phyloP scores from a whole-genome alignment of 192 early-diverging fungal genomes.

The Coemansia guatemalensis region DNA sequence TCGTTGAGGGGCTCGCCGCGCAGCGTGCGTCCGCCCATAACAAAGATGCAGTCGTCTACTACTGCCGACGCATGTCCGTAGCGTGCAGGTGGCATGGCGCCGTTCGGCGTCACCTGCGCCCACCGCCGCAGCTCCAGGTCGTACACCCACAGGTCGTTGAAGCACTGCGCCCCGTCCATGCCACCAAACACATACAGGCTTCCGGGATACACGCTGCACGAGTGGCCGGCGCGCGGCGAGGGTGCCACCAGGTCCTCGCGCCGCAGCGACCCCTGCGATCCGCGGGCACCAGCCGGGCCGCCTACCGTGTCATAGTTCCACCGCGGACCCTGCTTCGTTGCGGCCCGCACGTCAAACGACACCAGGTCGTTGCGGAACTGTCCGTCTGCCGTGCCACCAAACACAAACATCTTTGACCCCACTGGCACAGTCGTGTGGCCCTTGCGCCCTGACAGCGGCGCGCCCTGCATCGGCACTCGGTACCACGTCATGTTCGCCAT shows the following conservation, averaged over 20 bases:
- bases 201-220: slow-evolving; percentile 43
- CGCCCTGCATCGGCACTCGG: slow-evolving; percentile 52
- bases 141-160: slow-evolving; percentile 55
- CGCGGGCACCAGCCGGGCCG: slow-evolving; percentile 10
- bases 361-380: slow-evolving; percentile 50
- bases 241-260: slow-evolving; percentile 21
- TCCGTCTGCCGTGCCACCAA: slow-evolving; percentile 47
- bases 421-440: slow-evolving; percentile 46
- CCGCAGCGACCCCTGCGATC: slow-evolving; percentile 7
- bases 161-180: slow-evolving; percentile 47
- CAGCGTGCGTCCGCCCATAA: slow-evolving; percentile 51
- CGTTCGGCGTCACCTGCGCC: slow-evolving; percentile 42
- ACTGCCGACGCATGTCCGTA: slow-evolving; percentile 51
- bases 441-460: slow-evolving; percentile 42
- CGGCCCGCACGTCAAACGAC: slow-evolving; percentile 51
- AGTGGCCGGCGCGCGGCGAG: slow-evolving; percentile 44
- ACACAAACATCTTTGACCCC: slow-evolving; percentile 49
- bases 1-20: slow-evolving; percentile 42
- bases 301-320: slow-evolving; percentile 44
- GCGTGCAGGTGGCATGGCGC: slow-evolving; percentile 48
- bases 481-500: slow-evolving; percentile 56
- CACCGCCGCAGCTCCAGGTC: slow-evolving; percentile 34
- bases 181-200: slow-evolving; percentile 55
- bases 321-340: slow-evolving; percentile 32
- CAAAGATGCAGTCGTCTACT: slow-evolving; percentile 54